Percentiles rank a stretch among this genome's conserved stretches.
Conservation (phyloP, 306 rosid species). For the Amphicarpaea edgeworthii region DNA sequence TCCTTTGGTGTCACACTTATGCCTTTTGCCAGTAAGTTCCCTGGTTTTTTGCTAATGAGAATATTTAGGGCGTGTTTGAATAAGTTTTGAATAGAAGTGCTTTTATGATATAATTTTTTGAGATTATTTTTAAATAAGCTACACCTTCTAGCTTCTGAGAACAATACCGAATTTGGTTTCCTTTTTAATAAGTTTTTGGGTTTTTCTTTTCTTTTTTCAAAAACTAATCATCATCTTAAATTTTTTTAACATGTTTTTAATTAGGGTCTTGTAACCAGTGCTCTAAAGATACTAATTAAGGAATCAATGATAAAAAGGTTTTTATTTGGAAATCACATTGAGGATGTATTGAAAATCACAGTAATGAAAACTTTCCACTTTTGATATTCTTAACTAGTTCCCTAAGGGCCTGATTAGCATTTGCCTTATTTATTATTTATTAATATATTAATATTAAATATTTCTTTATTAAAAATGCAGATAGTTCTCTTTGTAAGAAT, state of each 20-base stretch:
- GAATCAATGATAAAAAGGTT: neutral
- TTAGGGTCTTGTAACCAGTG: neutral
- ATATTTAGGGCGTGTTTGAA: neutral
- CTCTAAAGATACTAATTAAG: neutral
- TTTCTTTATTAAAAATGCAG: neutral
- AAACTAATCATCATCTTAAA: neutral
- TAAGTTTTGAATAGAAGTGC: neutral
- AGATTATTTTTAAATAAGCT: neutral
- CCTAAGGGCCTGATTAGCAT: neutral
- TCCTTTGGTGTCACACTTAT: constrained; percentile 73
- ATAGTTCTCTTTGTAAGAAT: neutral
- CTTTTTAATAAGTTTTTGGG: neutral
- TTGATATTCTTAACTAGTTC: neutral
- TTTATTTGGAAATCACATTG: neutral
- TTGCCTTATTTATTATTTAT: neutral
- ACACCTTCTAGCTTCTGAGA: neutral
- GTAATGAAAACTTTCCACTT: neutral
- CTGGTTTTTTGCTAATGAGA: constrained; percentile 24
- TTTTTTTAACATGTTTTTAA: neutral
- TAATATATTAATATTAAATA: neutral
- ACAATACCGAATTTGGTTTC: no score
- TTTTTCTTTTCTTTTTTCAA: neutral
- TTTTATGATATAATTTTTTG: neutral
- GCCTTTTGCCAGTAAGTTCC: constrained; percentile 78
- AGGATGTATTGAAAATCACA: neutral